phyloP scores from a whole-genome alignment of 2,329 filamentous ascomycete species.

The Calonectria fujianensis region DNA sequence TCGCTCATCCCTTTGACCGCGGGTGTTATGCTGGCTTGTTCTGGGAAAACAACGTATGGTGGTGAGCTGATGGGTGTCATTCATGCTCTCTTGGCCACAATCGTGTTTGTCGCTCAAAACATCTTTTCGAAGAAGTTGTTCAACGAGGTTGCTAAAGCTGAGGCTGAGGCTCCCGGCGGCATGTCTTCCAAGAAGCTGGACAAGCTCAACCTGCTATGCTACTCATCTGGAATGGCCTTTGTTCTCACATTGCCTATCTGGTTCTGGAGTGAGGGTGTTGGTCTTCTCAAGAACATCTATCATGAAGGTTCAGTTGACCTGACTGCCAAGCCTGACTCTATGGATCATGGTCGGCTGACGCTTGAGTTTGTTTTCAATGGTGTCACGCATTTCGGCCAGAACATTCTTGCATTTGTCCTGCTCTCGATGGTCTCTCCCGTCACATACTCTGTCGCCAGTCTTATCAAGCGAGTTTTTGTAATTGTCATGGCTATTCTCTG shows the following conservation, averaged over 20 bases:
- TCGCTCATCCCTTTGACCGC: conserved; percentile 93
- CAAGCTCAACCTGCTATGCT: conserved; percentile 96
- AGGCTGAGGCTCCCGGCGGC: conserved; percentile 79
- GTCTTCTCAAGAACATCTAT: conserved; percentile 85
- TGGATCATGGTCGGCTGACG: conserved; percentile 82
- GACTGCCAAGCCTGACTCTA: conserved; percentile 76
- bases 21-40: conserved; percentile 97
- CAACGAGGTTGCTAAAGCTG: conserved; percentile 91
- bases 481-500: conserved; percentile 96
- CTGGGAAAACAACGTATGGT: conserved; percentile 84
- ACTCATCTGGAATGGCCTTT: conserved; percentile 96
- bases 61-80: conserved; percentile 93
- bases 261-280: conserved; percentile 92
- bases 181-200: conserved; percentile 86
- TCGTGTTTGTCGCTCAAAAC: conserved; percentile 98
- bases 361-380: conserved; percentile 99
- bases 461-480: conserved; percentile 98
- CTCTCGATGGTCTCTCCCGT: conserved; percentile 96
- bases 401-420: conserved; percentile 94
- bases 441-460: conserved; percentile 95
- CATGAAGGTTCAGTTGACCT: conserved; percentile 85
- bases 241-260: conserved; percentile 92
- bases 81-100: conserved; percentile 90
- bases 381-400: conserved; percentile 96
- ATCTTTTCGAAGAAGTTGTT: conserved; percentile 99